A percentile compares a stretch with the other conserved stretches of the same genome.
phyloP scores from a whole-genome alignment of 352 stramenopile genomes.

The Plasmopara halstedii region DNA sequence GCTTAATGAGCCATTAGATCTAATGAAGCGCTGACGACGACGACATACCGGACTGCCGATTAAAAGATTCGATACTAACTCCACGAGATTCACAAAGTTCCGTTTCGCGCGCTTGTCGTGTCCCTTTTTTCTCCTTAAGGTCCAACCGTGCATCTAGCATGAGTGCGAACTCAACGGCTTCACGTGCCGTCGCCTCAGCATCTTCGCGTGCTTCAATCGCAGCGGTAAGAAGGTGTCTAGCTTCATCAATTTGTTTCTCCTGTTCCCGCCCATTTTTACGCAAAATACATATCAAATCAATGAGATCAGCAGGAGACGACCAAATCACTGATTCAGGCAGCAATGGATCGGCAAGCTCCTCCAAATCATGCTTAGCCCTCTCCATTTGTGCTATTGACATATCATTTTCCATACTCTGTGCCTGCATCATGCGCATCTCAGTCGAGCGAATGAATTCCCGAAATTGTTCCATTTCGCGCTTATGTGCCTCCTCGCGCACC shows the following conservation, averaged over 20 bases:
- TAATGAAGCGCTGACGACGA: slow-evolving; percentile 19
- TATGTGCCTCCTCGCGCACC: slow-evolving; percentile 66
- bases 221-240: slow-evolving; percentile 61
- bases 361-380: slow-evolving; percentile 24
- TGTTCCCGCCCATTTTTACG: slow-evolving; percentile 65
- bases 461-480: slow-evolving; percentile 83
- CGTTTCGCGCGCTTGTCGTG: slow-evolving; percentile 11
- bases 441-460: slow-evolving; percentile 74
- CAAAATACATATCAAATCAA: slow-evolving; percentile 63
- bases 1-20: neutral
- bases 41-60: slow-evolving; percentile 19
- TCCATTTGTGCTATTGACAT: slow-evolving; percentile 17
- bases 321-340: slow-evolving; percentile 44
- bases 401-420: slow-evolving; percentile 10
- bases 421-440: slow-evolving; percentile 29
- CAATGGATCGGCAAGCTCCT: slow-evolving; percentile 40
- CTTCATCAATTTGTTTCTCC: slow-evolving; percentile 64
- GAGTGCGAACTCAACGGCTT: slow-evolving; percentile 64
- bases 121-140: slow-evolving; percentile 30
- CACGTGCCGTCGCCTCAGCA: slow-evolving; percentile 58
- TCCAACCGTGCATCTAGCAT: slow-evolving; percentile 69
- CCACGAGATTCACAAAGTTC: slow-evolving; percentile 14
- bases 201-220: slow-evolving; percentile 73
- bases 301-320: slow-evolving; percentile 46
- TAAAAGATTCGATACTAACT: slow-evolving; percentile 12